A percentile compares a stretch with the other conserved stretches of the same genome.
Evolutionary conservation across 2,329 filamentous ascomycete genomes (phyloP).

Genomic region (Aspergillus nomiae): DNA sequence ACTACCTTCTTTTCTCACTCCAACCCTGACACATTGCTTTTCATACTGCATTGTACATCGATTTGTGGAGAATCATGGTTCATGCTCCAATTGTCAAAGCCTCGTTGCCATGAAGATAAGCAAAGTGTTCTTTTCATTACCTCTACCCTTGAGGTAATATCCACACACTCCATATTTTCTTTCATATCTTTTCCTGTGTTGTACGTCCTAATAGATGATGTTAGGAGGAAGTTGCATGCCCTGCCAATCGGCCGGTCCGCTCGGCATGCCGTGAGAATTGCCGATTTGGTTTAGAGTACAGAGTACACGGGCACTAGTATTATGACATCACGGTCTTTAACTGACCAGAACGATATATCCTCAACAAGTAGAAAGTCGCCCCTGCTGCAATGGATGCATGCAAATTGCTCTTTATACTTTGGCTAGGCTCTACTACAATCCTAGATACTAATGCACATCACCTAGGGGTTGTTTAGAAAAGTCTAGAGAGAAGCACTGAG

Average conservation of each 20-base stretch:
- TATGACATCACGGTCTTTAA: not conserved
- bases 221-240: not conserved
- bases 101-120: not conserved
- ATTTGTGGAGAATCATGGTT: not conserved
- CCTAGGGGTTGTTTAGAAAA: not conserved
- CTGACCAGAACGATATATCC: not conserved
- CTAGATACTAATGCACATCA: not conserved
- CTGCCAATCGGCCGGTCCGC: not conserved
- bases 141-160: not conserved
- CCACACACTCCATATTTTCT: not conserved
- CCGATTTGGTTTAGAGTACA: not conserved
- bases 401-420: not conserved
- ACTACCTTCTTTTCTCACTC: too few species aligned
- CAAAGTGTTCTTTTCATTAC: not conserved
- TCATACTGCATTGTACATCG: not conserved
- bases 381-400: not conserved
- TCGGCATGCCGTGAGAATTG: not conserved
- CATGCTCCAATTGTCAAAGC: not conserved
- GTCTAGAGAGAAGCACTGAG: not conserved
- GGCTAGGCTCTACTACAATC: not conserved
- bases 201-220: not conserved
- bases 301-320: not conserved
- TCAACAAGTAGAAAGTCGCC: not conserved
- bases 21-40: not conserved
- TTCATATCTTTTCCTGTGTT: not conserved